Evolutionary conservation across 1,284 basidiomycete genomes (phyloP), one percentile per base, ranked within the genome.

Genomic region (Puccinia hordei): DNA sequence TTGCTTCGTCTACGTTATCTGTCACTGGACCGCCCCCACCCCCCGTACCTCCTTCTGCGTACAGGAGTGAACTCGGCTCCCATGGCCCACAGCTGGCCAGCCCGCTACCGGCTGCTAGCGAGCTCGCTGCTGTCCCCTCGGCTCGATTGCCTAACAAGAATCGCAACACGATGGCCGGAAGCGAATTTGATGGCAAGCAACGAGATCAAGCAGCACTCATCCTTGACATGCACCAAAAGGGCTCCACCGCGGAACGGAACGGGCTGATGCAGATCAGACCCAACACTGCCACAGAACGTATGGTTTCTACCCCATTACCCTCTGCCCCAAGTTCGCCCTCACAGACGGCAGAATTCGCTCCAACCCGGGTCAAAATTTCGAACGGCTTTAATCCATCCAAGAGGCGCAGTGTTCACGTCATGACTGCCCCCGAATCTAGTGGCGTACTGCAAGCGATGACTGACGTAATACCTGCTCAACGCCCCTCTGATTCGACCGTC

Each of bases 1-100:
- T 99, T 86, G 96, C 96, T 1, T 93, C 90, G 76, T 98, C 95
- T 0, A 93, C 95, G 83, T 86, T 95, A 27, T 89, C 88, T 4
- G 82, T 88, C 49, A 84, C 82, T 15, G 84, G 84, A n/a, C 84
- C 84, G 13, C 84, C 83, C 4, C 82, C 82, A 1, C 84, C 84
- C 0, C 84, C 83, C 10, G 83, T 81, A 5, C 84, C 84, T 0
- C 82, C 82, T 1, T 82, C 82, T 44, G 83, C 83, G 8, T 84
- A 84, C 72, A 81, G 81, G 19, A 57, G 33, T 53, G 57, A 71
- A 63, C 59, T 76, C 6, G 41, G 55, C 61, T 71, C 73, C 51
- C 61, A 63, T 41, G 66, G 63, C 41, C 46, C 53, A 35, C 44
- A 46, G 27, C n/a, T 73, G 33, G 61, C 44, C 19, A 59, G 44